phyloP scores from a whole-genome alignment of 352 stramenopile genomes.

The Phytophthora megakarya region DNA sequence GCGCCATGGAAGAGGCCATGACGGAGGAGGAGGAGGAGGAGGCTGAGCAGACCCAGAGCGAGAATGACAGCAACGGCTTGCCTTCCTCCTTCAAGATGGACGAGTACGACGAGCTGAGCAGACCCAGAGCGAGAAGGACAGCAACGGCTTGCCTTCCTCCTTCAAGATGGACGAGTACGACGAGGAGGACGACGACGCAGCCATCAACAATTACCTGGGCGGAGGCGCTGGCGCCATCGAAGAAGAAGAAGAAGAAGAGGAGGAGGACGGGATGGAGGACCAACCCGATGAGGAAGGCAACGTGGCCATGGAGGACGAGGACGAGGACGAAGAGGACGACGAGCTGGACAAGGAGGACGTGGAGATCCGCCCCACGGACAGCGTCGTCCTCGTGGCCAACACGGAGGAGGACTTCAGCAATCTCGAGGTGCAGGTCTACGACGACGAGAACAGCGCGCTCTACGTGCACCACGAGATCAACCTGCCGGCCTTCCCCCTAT shows the following conservation, averaged over 20 bases:
- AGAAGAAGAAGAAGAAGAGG: constrained; percentile 55
- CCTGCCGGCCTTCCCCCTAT: constrained; percentile 98
- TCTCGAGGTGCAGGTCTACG: constrained; percentile 99
- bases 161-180: constrained; percentile 92
- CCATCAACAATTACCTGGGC: constrained; percentile 81
- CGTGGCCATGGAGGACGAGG: constrained; percentile 54
- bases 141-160: constrained; percentile 56
- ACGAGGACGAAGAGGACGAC: constrained; percentile 68
- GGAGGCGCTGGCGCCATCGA: constrained; percentile 38
- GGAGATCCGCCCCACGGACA: constrained; percentile 93
- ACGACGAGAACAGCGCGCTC: constrained; percentile 95
- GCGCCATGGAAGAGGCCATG: constrained; percentile 57
- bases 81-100: constrained; percentile 86
- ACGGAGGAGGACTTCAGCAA: constrained; percentile 99
- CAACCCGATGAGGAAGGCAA: constrained; percentile 53
- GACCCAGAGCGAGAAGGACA: constrained; percentile 38
- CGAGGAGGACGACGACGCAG: constrained; percentile 82
- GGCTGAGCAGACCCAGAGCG: constrained; percentile 27
- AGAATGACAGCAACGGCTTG: constrained; percentile 53
- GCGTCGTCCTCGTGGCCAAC: constrained; percentile 95
- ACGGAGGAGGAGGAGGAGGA: constrained; percentile 49
- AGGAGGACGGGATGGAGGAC: constrained; percentile 24
- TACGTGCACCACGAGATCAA: constrained; percentile 99
- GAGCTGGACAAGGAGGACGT: constrained; percentile 92
- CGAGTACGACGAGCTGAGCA: constrained; percentile 83